phyloP scores from a whole-genome alignment of 345 rosid genomes.

The Melastoma malabathricum region DNA sequence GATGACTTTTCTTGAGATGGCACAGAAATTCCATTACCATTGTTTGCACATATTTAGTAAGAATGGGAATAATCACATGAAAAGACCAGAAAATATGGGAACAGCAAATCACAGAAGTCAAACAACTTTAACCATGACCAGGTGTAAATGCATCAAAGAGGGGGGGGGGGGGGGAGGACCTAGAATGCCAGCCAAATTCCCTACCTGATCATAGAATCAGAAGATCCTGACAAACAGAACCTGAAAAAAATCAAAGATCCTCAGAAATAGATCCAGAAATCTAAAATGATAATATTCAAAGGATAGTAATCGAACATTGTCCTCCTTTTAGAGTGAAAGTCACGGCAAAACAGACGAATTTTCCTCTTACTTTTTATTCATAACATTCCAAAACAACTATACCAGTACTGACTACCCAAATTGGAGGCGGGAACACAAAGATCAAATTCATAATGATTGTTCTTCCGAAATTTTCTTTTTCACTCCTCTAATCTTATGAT shows the following conservation, averaged over 20 bases:
- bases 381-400: background rate
- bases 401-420: constrained; percentile 1
- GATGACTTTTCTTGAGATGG: no score
- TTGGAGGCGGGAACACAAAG: no score
- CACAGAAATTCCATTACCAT: no score
- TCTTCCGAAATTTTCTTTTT: no score
- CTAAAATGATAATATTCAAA: background rate
- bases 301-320: no score
- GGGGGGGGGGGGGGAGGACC: background rate
- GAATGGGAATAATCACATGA: no score
- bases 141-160: background rate
- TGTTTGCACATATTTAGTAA: no score
- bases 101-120: background rate
- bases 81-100: background rate
- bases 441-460: no score
- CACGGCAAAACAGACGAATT: no score
- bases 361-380: no score
- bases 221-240: constrained; percentile 95
- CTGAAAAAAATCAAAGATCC: constrained; percentile 29
- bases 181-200: constrained; percentile 8
- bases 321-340: no score
- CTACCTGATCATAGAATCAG: constrained; percentile 99
- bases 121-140: background rate
- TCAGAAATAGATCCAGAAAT: constrained; percentile 2
- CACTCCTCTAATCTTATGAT: no score